Evolutionary conservation across 2,329 filamentous ascomycete genomes (phyloP).

Genomic region (Aureobasidium sp.): DNA sequence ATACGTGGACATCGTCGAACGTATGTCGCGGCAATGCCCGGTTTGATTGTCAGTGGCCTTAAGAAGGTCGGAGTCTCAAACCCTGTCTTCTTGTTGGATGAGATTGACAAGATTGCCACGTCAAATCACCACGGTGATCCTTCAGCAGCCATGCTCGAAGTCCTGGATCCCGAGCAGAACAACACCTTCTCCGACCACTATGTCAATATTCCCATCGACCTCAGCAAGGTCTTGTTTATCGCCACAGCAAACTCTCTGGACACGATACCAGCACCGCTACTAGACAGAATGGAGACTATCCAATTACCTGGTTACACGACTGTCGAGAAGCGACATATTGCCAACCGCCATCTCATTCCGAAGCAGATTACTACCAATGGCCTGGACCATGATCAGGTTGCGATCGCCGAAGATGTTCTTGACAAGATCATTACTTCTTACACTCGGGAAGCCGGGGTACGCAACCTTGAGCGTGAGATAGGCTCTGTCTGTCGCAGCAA

Average conservation of each 20-base stretch:
- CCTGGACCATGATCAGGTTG: slow-evolving; percentile 64
- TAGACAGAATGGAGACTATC: slow-evolving; percentile 97
- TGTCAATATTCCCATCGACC: slow-evolving; percentile 86
- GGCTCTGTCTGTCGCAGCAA: slow-evolving; percentile 90
- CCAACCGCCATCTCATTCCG: slow-evolving; percentile 83
- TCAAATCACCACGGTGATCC: slow-evolving; percentile 92
- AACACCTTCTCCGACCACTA: slow-evolving; percentile 93
- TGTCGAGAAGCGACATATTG: slow-evolving; percentile 93
- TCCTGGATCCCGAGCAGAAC: slow-evolving; percentile 95
- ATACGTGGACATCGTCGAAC: slow-evolving; percentile 91
- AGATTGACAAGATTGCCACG: slow-evolving; percentile 93
- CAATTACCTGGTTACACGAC: slow-evolving; percentile 91
- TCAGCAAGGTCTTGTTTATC: slow-evolving; percentile 95
- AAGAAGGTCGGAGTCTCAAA: slow-evolving; percentile 95
- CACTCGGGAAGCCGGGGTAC: slow-evolving; percentile 91
- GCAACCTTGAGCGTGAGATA: slow-evolving; percentile 91
- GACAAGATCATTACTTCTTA: slow-evolving; percentile 95
- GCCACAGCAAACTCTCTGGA: slow-evolving; percentile 92
- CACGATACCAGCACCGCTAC: slow-evolving; percentile 84
- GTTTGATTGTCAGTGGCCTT: slow-evolving; percentile 82
- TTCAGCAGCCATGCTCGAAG: slow-evolving; percentile 94
- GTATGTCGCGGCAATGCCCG: slow-evolving; percentile 98
- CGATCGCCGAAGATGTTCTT: slow-evolving; percentile 72
- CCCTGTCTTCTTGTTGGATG: slow-evolving; percentile 89
- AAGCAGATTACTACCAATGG: slow-evolving; percentile 93